Conservation (phyloP, 2,329 filamentous ascomycete genomes). For the Cordyceps javanica region DNA sequence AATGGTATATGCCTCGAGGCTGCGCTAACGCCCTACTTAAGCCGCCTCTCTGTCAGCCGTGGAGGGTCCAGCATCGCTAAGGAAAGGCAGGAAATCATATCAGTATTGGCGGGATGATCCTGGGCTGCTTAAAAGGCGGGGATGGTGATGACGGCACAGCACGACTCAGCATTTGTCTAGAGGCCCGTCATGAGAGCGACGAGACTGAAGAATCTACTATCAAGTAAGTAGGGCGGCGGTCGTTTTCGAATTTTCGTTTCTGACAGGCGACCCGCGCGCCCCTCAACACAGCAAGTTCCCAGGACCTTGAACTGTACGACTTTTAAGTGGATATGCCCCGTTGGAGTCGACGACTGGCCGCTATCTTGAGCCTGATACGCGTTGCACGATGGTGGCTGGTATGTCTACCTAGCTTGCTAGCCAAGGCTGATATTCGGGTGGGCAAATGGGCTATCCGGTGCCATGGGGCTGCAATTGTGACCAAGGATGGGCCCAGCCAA, state of each 20-base stretch:
- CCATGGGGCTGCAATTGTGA: not conserved
- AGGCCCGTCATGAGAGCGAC: not conserved
- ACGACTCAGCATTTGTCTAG: not conserved
- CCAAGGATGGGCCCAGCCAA: not conserved
- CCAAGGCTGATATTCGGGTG: not conserved
- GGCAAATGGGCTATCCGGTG: not conserved
- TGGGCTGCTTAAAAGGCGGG: slow-evolving; percentile 3
- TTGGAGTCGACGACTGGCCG: not conserved
- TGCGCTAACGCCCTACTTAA: not conserved
- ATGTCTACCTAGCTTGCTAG: not conserved
- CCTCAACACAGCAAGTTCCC: not conserved
- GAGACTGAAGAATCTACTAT: not conserved
- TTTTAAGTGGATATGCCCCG: not conserved
- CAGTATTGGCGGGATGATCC: not conserved
- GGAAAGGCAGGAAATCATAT: not conserved
- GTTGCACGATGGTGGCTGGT: not conserved
- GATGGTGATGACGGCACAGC: not conserved
- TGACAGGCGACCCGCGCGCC: not conserved
- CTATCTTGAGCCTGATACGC: not conserved
- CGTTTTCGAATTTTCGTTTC: not conserved
- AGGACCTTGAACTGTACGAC: not conserved
- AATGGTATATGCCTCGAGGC: not conserved
- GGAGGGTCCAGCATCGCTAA: not conserved
- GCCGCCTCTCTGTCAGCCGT: not conserved
- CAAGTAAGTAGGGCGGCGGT: not conserved